Evolutionary conservation across 1,139 yeast genomes (phyloP).

Genomic region (Yamadazyma triangularis): DNA sequence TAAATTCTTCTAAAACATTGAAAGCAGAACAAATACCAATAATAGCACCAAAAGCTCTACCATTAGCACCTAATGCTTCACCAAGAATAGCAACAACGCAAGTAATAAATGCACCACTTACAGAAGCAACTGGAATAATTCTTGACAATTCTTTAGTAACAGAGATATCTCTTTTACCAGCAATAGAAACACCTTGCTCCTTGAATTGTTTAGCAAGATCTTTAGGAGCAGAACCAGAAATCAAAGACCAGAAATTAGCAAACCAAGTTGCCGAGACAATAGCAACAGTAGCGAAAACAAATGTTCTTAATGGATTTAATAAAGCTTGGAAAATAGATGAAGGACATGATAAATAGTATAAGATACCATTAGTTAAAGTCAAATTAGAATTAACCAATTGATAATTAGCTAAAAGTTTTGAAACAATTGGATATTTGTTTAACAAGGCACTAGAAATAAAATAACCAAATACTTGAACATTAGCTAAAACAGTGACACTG

Average conservation of each 20-base stretch:
- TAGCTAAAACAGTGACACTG: slow-evolving; percentile 60
- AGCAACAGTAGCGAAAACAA: slow-evolving; percentile 45
- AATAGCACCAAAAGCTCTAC: slow-evolving; percentile 62
- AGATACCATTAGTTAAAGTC: slow-evolving; percentile 47
- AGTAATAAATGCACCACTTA: slow-evolving; percentile 69
- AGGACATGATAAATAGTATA: slow-evolving; percentile 56
- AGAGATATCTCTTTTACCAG: slow-evolving; percentile 85
- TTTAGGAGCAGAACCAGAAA: slow-evolving; percentile 82
- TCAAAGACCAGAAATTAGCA: slow-evolving; percentile 65
- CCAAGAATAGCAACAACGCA: slow-evolving; percentile 53
- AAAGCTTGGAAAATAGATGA: slow-evolving; percentile 33
- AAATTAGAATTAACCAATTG: slow-evolving; percentile 28
- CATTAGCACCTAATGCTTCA: slow-evolving; percentile 71
- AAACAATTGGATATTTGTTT: slow-evolving; percentile 23
- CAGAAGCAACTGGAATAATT: slow-evolving; percentile 77
- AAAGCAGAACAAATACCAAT: slow-evolving; percentile 69
- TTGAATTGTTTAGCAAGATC: slow-evolving; percentile 81
- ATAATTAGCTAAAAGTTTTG: slow-evolving; percentile 27
- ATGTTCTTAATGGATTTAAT: slow-evolving; percentile 47
- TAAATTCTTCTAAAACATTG: slow-evolving; percentile 64
- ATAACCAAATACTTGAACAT: slow-evolving; percentile 53
- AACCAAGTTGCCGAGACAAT: slow-evolving; percentile 56
- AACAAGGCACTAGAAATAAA: slow-evolving; percentile 38
- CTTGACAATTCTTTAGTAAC: slow-evolving; percentile 71
- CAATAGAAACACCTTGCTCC: slow-evolving; percentile 79